phyloP scores from a whole-genome alignment of 1,139 yeast species.

The Saccharomyces hybrid region DNA sequence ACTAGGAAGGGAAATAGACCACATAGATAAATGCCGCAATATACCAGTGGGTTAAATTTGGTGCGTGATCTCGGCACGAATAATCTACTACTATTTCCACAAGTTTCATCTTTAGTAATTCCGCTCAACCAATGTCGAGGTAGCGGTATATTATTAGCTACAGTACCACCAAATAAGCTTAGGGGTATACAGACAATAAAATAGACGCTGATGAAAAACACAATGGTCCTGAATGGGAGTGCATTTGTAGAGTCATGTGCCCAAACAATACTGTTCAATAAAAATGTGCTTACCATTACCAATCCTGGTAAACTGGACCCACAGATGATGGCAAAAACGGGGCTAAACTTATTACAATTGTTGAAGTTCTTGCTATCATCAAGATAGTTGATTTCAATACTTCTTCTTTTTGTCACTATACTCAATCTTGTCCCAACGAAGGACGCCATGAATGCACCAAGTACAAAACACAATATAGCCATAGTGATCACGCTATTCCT shows the following conservation, averaged over 20 bases:
- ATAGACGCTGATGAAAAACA: slow-evolving; percentile 51
- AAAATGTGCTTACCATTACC: slow-evolving; percentile 45
- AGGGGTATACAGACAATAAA: slow-evolving; percentile 64
- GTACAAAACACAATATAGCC: slow-evolving; percentile 51
- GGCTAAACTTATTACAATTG: slow-evolving; percentile 5
- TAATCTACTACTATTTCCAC: not conserved
- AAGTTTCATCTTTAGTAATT: not conserved
- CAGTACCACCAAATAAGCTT: slow-evolving; percentile 61
- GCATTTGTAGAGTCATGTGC: slow-evolving; percentile 70
- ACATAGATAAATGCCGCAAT: slow-evolving; percentile 3
- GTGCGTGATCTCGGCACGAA: not conserved
- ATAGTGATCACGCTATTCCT: slow-evolving; percentile 61
- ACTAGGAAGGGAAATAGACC: slow-evolving; percentile 19
- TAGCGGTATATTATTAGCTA: slow-evolving; percentile 38
- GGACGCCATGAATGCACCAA: slow-evolving; percentile 70
- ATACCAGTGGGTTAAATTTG: slow-evolving; percentile 6
- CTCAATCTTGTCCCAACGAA: slow-evolving; percentile 46
- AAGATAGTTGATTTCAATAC: slow-evolving; percentile 28
- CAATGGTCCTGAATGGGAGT: slow-evolving; percentile 65
- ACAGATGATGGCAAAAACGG: slow-evolving; percentile 40
- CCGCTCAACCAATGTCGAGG: not conserved
- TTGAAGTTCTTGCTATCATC: slow-evolving; percentile 3
- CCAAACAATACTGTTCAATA: slow-evolving; percentile 66
- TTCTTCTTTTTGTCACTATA: slow-evolving; percentile 23
- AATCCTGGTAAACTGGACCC: slow-evolving; percentile 57